Evolutionary conservation across 2,329 filamentous ascomycete genomes (phyloP), one percentile per base, ranked within the genome.

Genomic region (Trichophyton equinum): DNA sequence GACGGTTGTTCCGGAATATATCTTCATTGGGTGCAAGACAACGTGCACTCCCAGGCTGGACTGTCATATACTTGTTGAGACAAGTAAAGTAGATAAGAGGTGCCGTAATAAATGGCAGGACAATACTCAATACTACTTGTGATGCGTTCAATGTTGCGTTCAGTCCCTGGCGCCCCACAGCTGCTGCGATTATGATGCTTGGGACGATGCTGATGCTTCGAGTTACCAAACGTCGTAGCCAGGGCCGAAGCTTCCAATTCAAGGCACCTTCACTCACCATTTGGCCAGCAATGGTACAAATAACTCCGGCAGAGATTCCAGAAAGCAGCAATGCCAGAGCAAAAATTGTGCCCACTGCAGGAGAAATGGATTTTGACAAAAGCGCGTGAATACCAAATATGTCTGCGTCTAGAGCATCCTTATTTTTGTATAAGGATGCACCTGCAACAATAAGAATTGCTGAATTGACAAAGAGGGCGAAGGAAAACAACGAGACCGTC

Each of bases 281-380:
- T 72, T 95, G 90, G 0, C 90, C 90, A 0, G 90, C 83, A 66
- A 95, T 94, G 1, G 91, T 95, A 75, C 90, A 95, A 1, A 95
- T 86, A 40, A 95, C 89, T 4, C 90, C 90, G 0, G 90, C 90
- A 0, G 85, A 89, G 11, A 89, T 81, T 7, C 90, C 90, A 0
- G 87, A 91, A 0, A 95, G 81, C 0, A 95, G 80, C 0, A 95
- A 77, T 0, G 90, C 89, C 1, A 95, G 77, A 0, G 89, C 89
- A 65, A 95, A 95, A n/a, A 95, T 78, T 2, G 87, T 88, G 1
- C 89, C 91, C 0, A 89, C 91, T 0, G 82, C 87, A 0, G 85
- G 84, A 0, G 87, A 84, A 58, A 96, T 83, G 60, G 83, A 86
- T 0, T 73, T 68, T 0, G 84, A 81, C 0, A 96, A 82, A 2